Conservation (phyloP, 2,329 filamentous ascomycete genomes). For the Calonectria hongkongensis region DNA sequence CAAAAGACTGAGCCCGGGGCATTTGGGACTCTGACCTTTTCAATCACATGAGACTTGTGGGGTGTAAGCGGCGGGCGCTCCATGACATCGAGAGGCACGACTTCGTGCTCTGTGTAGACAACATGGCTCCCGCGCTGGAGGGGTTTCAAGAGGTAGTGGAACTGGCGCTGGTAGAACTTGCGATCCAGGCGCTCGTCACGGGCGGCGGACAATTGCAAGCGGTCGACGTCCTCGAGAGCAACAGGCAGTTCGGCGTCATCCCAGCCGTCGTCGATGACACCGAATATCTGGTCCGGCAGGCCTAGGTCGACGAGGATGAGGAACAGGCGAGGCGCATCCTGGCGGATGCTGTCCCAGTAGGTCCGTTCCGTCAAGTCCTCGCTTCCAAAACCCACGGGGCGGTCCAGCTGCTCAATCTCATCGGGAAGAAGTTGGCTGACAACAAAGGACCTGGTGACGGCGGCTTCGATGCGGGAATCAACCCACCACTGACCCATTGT, state of each 20-base stretch:
- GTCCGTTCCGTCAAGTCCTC: constrained; percentile 82
- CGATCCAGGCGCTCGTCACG: constrained; percentile 79
- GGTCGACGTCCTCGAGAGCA: constrained; percentile 77
- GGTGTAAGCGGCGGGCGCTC: constrained; percentile 72
- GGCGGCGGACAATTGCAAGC: constrained; percentile 75
- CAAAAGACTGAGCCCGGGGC: constrained; percentile 74
- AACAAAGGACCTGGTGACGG: constrained; percentile 81
- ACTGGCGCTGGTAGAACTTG: constrained; percentile 83
- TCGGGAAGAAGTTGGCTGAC: constrained; percentile 77
- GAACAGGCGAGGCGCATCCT: constrained; percentile 81
- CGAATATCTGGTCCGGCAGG: constrained; percentile 84
- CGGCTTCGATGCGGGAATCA: constrained; percentile 79
- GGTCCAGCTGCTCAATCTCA: constrained; percentile 77
- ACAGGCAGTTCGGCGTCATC: constrained; percentile 85
- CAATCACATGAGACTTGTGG: constrained; percentile 63
- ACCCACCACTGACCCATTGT: constrained; percentile 80
- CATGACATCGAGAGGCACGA: constrained; percentile 81
- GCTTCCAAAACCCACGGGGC: constrained; percentile 77
- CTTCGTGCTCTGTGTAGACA: constrained; percentile 79
- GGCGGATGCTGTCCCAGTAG: constrained; percentile 86
- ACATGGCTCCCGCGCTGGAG: constrained; percentile 77
- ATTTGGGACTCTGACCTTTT: constrained; percentile 79
- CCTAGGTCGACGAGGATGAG: constrained; percentile 82
- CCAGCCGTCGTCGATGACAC: constrained; percentile 84
- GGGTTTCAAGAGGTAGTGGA: constrained; percentile 80